Evolutionary conservation across 2,329 filamentous ascomycete genomes (phyloP), one percentile per base, ranked within the genome.

Genomic region (Fusarium albidum): DNA sequence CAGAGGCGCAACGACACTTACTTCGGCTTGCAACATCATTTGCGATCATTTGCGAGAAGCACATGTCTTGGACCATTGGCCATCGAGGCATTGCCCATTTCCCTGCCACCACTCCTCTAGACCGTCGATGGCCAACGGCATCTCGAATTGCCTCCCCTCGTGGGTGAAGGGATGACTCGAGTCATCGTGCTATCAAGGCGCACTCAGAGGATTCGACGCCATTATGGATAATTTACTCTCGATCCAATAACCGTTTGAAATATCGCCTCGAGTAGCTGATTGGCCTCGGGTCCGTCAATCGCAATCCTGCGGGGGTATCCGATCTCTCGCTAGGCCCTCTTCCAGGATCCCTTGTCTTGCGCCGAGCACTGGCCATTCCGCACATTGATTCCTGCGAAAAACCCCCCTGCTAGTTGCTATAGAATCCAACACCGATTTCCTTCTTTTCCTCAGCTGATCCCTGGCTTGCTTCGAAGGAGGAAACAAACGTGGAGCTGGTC

Each of bases 281-380:
- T 71, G 68, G 68, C 56, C 58, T 54, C 42, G 48, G 40, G 33
- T 51, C 63, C 55, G 58, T 69, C 66, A 68, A 69, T 68, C 64
- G 61, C 46, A 65, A 61, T 61, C 49, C 55, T 63, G 64, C 58
- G 58, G 62, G 64, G 63, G 57, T 55, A 67, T 46, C 51, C 51
- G 49, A 57, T 57, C 49, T 53, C 39, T 54, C 49, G 54, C 50
- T 55, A 53, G 48, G 18, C 46, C 49, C 40, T 25, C 40, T 45
- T 35, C 37, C 28, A 34, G 55, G 47, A 46, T 57, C 37, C 35
- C 51, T 33, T 29, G 55, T 49, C 61, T 50, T 50, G 37, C 17
- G 17, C 29, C 33, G 14, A 14, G 14, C 35, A 18, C 47, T 45
- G 37, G 18, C 27, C 34, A 34, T 52, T 35, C 48, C 39, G 57